Conservation (phyloP, 2,329 filamentous ascomycete genomes). For the Aspergillus sp. region DNA sequence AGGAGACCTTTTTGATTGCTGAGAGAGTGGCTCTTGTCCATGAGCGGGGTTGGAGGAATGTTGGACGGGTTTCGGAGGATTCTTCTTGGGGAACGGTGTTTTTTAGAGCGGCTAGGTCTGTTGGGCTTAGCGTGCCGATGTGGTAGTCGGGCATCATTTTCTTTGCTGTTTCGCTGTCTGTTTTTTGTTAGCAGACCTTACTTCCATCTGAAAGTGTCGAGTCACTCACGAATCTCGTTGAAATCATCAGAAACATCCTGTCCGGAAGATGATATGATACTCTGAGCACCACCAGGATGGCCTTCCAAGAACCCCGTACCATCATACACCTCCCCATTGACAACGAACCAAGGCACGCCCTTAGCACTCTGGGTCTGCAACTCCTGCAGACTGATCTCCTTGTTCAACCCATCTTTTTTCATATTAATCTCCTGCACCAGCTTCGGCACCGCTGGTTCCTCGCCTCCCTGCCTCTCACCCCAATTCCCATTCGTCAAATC, state of each 20-base stretch:
- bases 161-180: slow-evolving; percentile 87
- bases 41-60: slow-evolving; percentile 63
- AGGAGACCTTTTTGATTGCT: slow-evolving; percentile 63
- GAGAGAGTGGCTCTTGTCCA: slow-evolving; percentile 70
- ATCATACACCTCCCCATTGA: slow-evolving; percentile 84
- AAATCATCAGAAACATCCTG: slow-evolving; percentile 83
- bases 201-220: not conserved
- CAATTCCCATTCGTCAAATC: slow-evolving; percentile 75
- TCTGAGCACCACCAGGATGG: slow-evolving; percentile 80
- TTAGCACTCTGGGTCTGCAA: slow-evolving; percentile 61
- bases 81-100: slow-evolving; percentile 34
- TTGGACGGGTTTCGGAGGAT: slow-evolving; percentile 42
- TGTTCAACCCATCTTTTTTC: slow-evolving; percentile 61
- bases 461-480: slow-evolving; percentile 62
- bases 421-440: slow-evolving; percentile 66
- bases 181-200: slow-evolving; percentile 17
- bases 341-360: slow-evolving; percentile 73
- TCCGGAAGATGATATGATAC: slow-evolving; percentile 75
- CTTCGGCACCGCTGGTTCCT: slow-evolving; percentile 36
- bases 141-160: slow-evolving; percentile 82
- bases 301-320: slow-evolving; percentile 71
- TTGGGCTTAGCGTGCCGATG: slow-evolving; percentile 66
- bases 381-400: slow-evolving; percentile 62
- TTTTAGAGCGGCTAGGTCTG: slow-evolving; percentile 50
- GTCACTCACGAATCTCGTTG: slow-evolving; percentile 72